Evolutionary conservation across 306 rosid genomes (phyloP).

Genomic region (Medicago ruthenica): DNA sequence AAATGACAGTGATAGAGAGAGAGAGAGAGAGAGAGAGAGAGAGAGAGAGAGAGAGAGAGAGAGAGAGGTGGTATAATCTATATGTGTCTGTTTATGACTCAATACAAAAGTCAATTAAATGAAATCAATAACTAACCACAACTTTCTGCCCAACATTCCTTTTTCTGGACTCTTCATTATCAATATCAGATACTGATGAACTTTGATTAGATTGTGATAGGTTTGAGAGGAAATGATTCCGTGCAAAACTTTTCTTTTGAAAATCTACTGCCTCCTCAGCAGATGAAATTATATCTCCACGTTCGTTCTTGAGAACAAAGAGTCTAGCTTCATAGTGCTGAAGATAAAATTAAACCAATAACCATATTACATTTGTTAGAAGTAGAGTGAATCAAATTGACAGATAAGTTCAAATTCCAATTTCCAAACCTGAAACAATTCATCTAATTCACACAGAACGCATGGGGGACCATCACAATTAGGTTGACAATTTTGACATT

Average conservation of each 20-base stretch:
- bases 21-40: not conserved
- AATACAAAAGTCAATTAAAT: slow-evolving; percentile 27
- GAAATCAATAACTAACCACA: slow-evolving; percentile 67
- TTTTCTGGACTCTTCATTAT: slow-evolving; percentile 63
- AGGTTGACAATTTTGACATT: slow-evolving; percentile 80
- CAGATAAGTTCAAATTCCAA: slow-evolving; percentile 28
- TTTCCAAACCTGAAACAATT: slow-evolving; percentile 74
- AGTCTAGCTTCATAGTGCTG: slow-evolving; percentile 93
- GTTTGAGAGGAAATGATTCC: slow-evolving; percentile 78
- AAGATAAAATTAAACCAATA: slow-evolving; percentile 40
- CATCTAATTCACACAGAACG: slow-evolving; percentile 83
- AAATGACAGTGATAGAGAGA: not conserved
- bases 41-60: not conserved
- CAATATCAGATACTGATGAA: slow-evolving; percentile 47
- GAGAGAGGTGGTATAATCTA: not conserved
- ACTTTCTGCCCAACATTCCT: slow-evolving; percentile 90
- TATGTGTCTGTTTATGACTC: slow-evolving; percentile 25
- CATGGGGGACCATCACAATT: slow-evolving; percentile 82
- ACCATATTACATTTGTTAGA: slow-evolving; percentile 22
- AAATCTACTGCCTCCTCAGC: slow-evolving; percentile 92
- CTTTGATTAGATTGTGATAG: slow-evolving; percentile 63
- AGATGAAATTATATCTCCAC: slow-evolving; percentile 75
- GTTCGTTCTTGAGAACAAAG: slow-evolving; percentile 71
- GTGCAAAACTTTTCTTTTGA: slow-evolving; percentile 78
- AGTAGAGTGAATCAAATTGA: slow-evolving; percentile 38